A percentile compares a stretch with the other conserved stretches of the same genome.
Evolutionary conservation across 2,329 filamentous ascomycete genomes (phyloP).

Genomic region (Fusarium acutatum): DNA sequence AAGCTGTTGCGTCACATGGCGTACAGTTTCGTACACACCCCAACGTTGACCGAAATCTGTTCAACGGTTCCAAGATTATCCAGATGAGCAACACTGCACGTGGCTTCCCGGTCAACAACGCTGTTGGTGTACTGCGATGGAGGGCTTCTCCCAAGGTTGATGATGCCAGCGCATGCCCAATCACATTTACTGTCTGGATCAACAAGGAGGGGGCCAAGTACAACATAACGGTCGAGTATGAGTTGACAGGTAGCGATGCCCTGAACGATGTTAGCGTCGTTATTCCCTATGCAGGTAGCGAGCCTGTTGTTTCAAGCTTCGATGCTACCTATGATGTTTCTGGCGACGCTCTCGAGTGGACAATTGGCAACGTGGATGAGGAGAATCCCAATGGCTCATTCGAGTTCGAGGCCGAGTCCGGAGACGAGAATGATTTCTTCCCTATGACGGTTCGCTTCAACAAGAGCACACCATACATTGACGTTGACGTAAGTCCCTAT

Average conservation of each 20-base stretch:
- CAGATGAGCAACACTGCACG: slow-evolving; percentile 89
- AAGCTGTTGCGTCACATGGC: slow-evolving; percentile 79
- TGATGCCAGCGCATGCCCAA: slow-evolving; percentile 82
- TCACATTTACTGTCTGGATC: slow-evolving; percentile 97
- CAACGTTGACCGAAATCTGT: slow-evolving; percentile 90
- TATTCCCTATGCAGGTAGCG: slow-evolving; percentile 85
- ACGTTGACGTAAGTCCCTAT: slow-evolving; percentile 82
- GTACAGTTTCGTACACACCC: slow-evolving; percentile 95
- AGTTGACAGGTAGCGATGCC: slow-evolving; percentile 81
- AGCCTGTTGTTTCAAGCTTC: slow-evolving; percentile 90
- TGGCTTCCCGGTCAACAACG: slow-evolving; percentile 93
- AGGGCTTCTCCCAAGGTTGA: slow-evolving; percentile 83
- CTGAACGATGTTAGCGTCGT: slow-evolving; percentile 86
- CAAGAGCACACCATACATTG: slow-evolving; percentile 85
- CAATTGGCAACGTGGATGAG: slow-evolving; percentile 84
- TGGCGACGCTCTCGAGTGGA: slow-evolving; percentile 93
- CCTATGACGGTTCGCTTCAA: slow-evolving; percentile 93
- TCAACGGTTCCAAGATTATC: slow-evolving; percentile 83
- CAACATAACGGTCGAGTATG: slow-evolving; percentile 95
- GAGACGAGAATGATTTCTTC: slow-evolving; percentile 95
- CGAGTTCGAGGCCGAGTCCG: slow-evolving; percentile 91
- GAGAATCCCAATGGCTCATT: slow-evolving; percentile 87
- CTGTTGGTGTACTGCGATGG: slow-evolving; percentile 93
- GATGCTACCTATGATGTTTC: slow-evolving; percentile 95
- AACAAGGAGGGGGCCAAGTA: slow-evolving; percentile 87